These are phyloP conservation scores for Cordyceps tenuipes DNA, from an alignment of 2,329 filamentous ascomycete genomes.

Conservation along the genomic window DNA sequence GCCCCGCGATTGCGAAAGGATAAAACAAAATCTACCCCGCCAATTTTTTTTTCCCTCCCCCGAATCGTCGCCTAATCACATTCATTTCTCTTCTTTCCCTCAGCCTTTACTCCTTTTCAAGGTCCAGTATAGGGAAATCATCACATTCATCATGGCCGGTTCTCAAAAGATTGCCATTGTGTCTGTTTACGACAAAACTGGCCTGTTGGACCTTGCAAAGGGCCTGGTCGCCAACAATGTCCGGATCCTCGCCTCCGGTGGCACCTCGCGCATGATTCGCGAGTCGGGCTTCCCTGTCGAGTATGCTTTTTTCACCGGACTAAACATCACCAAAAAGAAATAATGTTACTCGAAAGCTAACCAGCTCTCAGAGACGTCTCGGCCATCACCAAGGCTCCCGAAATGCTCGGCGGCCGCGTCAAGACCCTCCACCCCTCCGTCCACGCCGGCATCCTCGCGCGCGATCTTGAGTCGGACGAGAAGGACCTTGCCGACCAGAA, in stretches of 20 bases:
- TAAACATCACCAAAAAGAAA: background rate
- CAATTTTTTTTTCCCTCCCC: constrained; percentile 4
- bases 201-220: constrained; percentile 84
- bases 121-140: background rate
- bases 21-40: constrained; percentile 11
- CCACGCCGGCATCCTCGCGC: constrained; percentile 83
- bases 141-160: constrained; percentile 23
- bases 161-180: constrained; percentile 71
- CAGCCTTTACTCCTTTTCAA: background rate
- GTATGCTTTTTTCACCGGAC: constrained; percentile 42
- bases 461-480: constrained; percentile 89
- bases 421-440: constrained; percentile 97
- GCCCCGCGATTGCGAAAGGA: constrained; percentile 11
- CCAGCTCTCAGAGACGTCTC: constrained; percentile 71
- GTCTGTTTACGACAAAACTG: constrained; percentile 98
- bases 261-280: constrained; percentile 91
- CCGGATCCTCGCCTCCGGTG: constrained; percentile 86
- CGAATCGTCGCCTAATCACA: background rate
- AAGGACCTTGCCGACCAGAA: constrained; percentile 93
- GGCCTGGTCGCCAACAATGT: constrained; percentile 84
- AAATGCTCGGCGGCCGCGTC: constrained; percentile 79
- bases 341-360: constrained; percentile 9
- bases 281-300: constrained; percentile 94
- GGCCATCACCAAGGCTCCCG: constrained; percentile 90
- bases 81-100: background rate